These are phyloP conservation scores for Starmerella stigmatis DNA, from an alignment of 805 yeast genomes.

Conservation along the genomic window DNA sequence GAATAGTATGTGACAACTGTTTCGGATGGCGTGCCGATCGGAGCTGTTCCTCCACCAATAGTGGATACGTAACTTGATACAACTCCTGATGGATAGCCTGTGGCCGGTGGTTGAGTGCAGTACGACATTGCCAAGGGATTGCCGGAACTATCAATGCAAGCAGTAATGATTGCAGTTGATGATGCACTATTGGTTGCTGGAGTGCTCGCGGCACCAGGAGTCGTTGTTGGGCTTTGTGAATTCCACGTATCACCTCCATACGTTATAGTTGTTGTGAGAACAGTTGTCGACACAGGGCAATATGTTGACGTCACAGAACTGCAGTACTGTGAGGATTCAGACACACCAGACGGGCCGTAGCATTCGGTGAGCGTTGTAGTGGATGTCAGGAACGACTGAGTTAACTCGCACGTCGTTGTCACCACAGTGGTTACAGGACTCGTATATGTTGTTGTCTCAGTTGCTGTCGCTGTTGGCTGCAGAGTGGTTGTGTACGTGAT, in stretches of 20 bases:
- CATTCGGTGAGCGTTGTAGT: neutral
- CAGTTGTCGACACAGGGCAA: neutral
- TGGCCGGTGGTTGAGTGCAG: neutral
- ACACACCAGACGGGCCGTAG: neutral
- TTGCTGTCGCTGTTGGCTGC: neutral
- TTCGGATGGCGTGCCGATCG: neutral
- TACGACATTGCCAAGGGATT: neutral
- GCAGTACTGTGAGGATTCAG: neutral
- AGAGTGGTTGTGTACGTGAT: conserved; percentile 6
- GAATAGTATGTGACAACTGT: neutral
- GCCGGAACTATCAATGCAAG: conserved; percentile 10
- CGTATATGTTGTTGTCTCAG: neutral
- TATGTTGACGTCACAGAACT: neutral
- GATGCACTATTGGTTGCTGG: no score
- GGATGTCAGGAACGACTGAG: neutral
- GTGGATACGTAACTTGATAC: conserved; percentile 9
- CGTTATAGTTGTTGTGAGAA: neutral
- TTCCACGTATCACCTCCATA: neutral
- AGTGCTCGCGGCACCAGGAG: no score
- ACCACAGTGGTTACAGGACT: neutral
- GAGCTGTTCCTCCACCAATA: neutral
- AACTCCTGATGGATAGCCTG: neutral
- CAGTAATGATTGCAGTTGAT: neutral
- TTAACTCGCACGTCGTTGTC: neutral
- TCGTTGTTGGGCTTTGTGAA: neutral